Percentiles rank a stretch among this genome's conserved stretches.
Evolutionary conservation across 495 filamentous ascomycete genomes (phyloP).

Genomic region (Penicillium paxilli): DNA sequence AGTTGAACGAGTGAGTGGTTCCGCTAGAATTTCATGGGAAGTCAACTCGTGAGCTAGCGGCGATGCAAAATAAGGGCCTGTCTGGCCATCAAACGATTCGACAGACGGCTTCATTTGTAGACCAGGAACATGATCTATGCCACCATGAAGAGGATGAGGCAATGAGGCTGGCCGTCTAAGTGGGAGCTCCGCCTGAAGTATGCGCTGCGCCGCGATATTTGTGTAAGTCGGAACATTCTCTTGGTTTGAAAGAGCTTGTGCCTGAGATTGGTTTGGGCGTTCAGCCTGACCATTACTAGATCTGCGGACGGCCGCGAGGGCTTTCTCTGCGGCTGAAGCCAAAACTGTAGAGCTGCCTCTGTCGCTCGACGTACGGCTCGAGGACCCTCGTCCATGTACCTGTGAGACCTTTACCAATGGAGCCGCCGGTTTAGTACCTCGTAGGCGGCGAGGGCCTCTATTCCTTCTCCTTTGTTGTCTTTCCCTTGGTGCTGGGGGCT

Average conservation of each 20-base stretch:
- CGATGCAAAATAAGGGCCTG: slow-evolving; percentile 30
- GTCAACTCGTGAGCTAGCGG: slow-evolving; percentile 30
- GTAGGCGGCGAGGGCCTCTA: slow-evolving; percentile 30
- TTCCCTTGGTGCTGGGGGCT: slow-evolving; percentile 9
- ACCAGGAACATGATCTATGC: slow-evolving; percentile 12
- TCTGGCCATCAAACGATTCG: slow-evolving; percentile 33
- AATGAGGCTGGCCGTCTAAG: slow-evolving; percentile 27
- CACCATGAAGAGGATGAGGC: slow-evolving; percentile 13
- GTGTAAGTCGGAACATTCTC: slow-evolving; percentile 33
- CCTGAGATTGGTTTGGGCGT: background rate
- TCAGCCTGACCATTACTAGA: slow-evolving; percentile 31
- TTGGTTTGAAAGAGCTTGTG: slow-evolving; percentile 6
- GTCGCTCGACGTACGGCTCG: slow-evolving; percentile 24
- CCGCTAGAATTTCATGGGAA: slow-evolving; percentile 27
- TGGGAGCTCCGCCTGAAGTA: slow-evolving; percentile 13
- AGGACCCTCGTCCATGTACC: slow-evolving; percentile 36
- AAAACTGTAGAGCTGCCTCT: slow-evolving; percentile 24
- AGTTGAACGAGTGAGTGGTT: slow-evolving; percentile 30
- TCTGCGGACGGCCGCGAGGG: slow-evolving; percentile 41
- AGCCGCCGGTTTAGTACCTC: slow-evolving; percentile 31
- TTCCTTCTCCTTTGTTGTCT: slow-evolving; percentile 16
- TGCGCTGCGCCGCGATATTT: slow-evolving; percentile 24
- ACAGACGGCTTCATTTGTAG: slow-evolving; percentile 35
- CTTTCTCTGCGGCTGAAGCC: slow-evolving; percentile 35
- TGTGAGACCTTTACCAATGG: slow-evolving; percentile 34